Percentiles rank a stretch among this genome's conserved stretches.
phyloP scores from a whole-genome alignment of 2,329 filamentous ascomycete genomes.

The Fusarium irregulare region DNA sequence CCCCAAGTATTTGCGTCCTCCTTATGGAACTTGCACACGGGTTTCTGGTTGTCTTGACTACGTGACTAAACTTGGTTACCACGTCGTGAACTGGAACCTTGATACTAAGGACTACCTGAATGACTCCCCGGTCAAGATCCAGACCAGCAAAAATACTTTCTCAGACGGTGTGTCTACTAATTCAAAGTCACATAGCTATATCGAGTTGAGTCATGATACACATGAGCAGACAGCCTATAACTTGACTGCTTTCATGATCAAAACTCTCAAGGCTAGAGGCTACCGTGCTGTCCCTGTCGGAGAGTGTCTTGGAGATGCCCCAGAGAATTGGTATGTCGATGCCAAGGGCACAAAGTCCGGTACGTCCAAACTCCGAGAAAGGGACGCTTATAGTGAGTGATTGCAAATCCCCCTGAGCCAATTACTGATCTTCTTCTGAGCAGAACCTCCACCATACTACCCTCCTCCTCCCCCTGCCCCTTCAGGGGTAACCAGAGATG shows the following conservation, averaged over 20 bases:
- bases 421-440: slow-evolving; percentile 7
- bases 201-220: slow-evolving; percentile 65
- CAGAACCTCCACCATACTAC: background rate
- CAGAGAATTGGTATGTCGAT: slow-evolving; percentile 62
- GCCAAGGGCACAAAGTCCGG: slow-evolving; percentile 30
- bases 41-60: slow-evolving; percentile 52
- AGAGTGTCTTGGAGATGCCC: slow-evolving; percentile 65
- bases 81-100: slow-evolving; percentile 66
- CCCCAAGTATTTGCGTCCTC: slow-evolving; percentile 57
- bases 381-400: slow-evolving; percentile 1
- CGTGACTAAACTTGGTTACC: slow-evolving; percentile 60
- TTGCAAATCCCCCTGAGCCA: background rate
- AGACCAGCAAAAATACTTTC: slow-evolving; percentile 55
- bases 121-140: slow-evolving; percentile 60
- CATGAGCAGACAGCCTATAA: slow-evolving; percentile 59
- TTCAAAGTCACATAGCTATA: slow-evolving; percentile 51
- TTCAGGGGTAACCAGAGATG: slow-evolving; percentile 39
- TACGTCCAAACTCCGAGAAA: slow-evolving; percentile 36
- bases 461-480: background rate
- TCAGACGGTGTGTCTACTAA: slow-evolving; percentile 50
- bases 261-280: slow-evolving; percentile 54
- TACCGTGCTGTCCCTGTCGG: slow-evolving; percentile 64
- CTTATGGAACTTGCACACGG: slow-evolving; percentile 55
- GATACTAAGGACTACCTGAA: slow-evolving; percentile 71
- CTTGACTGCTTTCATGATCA: slow-evolving; percentile 57